Evolutionary conservation across 2,329 filamentous ascomycete species (phyloP).

Genomic region (Mycosphaerella sp.): DNA sequence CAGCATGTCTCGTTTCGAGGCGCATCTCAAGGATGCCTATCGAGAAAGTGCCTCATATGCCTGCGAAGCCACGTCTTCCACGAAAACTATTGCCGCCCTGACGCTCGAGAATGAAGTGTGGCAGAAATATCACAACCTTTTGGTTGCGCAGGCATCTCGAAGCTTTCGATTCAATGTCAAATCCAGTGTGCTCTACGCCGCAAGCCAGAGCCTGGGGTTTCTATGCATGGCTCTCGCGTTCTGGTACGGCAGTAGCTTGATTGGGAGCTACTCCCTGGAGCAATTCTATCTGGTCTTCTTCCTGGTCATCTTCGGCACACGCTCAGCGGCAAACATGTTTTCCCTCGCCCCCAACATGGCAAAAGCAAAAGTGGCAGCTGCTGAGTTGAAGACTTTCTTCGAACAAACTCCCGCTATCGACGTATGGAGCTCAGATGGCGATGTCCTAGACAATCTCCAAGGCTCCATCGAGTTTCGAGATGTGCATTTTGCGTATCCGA

Average conservation of each 20-base stretch:
- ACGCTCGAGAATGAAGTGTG: conserved; percentile 25
- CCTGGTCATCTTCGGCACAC: conserved; percentile 56
- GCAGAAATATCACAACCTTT: conserved; percentile 20
- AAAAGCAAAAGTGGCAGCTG: conserved; percentile 28
- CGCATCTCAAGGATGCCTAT: conserved; percentile 7
- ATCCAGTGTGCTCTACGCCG: conserved; percentile 21
- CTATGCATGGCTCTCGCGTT: conserved; percentile 24
- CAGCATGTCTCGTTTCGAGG: conserved; percentile 23
- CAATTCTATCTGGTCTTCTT: conserved; percentile 56
- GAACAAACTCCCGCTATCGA: conserved; percentile 8
- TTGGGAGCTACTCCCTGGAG: conserved; percentile 29
- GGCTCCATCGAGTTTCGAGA: conserved; percentile 49
- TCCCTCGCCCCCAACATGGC: conserved; percentile 45
- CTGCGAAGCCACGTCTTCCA: conserved; percentile 24
- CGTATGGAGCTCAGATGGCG: conserved; percentile 30
- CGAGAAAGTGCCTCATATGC: conserved; percentile 17
- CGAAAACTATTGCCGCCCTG: conserved; percentile 25
- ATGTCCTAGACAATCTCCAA: conserved; percentile 5
- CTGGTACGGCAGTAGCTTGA: conserved; percentile 28
- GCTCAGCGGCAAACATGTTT: conserved; percentile 60
- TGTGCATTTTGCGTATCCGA: conserved; percentile 60
- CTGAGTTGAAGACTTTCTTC: conserved; percentile 4
- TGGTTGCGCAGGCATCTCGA: conserved; percentile 22
- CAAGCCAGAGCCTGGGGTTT: conserved; percentile 26
- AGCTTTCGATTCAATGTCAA: conserved; percentile 16